Evolutionary conservation across 345 rosid genomes (phyloP).

Genomic region (Hypericum perforatum): DNA sequence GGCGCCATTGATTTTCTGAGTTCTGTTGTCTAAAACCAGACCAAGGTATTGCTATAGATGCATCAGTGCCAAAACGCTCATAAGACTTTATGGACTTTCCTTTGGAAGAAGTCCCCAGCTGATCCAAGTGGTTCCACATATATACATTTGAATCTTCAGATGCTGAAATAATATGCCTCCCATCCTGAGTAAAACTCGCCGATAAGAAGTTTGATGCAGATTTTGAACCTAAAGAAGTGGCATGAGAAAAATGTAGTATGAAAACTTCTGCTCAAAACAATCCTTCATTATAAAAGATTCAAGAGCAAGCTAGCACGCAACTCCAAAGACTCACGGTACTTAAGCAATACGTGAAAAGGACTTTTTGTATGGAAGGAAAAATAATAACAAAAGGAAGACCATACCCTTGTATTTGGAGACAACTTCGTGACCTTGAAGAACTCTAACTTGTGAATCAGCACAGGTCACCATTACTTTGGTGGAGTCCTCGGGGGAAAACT

Average conservation of each 20-base stretch:
- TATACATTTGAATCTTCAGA: slow-evolving; percentile 35
- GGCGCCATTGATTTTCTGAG: slow-evolving; percentile 1
- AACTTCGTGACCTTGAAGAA: slow-evolving; percentile 27
- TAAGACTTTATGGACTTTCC: slow-evolving; percentile 22
- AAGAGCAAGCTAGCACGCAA: background rate
- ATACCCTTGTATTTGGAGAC: slow-evolving; percentile 30
- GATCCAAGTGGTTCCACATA: slow-evolving; percentile 27
- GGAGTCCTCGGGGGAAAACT: slow-evolving; percentile 34
- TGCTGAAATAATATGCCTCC: slow-evolving; percentile 32
- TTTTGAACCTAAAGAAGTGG: too few species aligned
- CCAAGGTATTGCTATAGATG: slow-evolving; percentile 34
- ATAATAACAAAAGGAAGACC: background rate
- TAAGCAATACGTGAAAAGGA: too few species aligned
- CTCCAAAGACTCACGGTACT: background rate
- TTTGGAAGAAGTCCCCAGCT: slow-evolving; percentile 13
- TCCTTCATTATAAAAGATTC: slow-evolving; percentile 25
- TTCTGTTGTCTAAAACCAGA: slow-evolving; percentile 8
- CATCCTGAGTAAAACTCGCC: slow-evolving; percentile 34
- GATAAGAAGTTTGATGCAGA: slow-evolving; percentile 17
- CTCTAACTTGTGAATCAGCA: slow-evolving; percentile 32
- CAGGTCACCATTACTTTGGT: slow-evolving; percentile 33
- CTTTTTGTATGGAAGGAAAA: background rate
- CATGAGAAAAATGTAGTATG: too few species aligned
- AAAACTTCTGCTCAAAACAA: too few species aligned
- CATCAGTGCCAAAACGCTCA: slow-evolving; percentile 31